Evolutionary conservation across 2,329 filamentous ascomycete genomes (phyloP), one percentile per base, ranked within the genome.

Genomic region (Dothideomycetidae sp.): DNA sequence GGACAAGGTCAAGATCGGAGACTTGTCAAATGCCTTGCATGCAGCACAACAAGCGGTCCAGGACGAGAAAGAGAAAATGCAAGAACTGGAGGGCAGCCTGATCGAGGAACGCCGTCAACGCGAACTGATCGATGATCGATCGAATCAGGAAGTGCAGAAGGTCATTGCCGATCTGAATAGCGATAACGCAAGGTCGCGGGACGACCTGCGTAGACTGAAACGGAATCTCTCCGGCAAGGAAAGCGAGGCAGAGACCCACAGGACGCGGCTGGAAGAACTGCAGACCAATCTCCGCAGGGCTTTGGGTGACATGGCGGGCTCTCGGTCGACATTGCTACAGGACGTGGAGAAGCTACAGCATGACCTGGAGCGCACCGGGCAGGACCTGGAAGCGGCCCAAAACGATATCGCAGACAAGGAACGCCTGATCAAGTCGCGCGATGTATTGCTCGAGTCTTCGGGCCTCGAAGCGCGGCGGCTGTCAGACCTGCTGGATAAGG

Each of bases 1-100:
- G 12, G 90, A 98, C 64, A 98, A 98, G 68, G 93, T 98, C 55
- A 86, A 85, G 59, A 96, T 98, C 50, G 84, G 88, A 26, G 85
- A 96, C 52, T 67, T 96, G 5, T 86, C 96, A 53, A 81, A 83
- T 5, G 75, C 78, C 10, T 63, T 94, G 26, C 81, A 82, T 49
- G 79, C 75, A 40, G 71, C 76, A n/a, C 81, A 92, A 54, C 75
- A 84, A 51, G 73, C 66, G 33, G 63, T 93, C n/a, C 73, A 80
- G 40, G 85, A 90, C 36, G 85, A 93, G 57, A 81, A 79, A 57
- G 86, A 94, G 43, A 76, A 60, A 37, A 51, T 62, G 42, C 56
- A 56, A 16, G 63, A 67, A 42, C 50, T 67, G 23, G 63, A 67
- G 41, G 71, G 76, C 44, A 74, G 78, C n/a, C 69, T 93, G 15